phyloP scores from a whole-genome alignment of 2,329 filamentous ascomycete species.

The Raffaelea deltoideospora region DNA sequence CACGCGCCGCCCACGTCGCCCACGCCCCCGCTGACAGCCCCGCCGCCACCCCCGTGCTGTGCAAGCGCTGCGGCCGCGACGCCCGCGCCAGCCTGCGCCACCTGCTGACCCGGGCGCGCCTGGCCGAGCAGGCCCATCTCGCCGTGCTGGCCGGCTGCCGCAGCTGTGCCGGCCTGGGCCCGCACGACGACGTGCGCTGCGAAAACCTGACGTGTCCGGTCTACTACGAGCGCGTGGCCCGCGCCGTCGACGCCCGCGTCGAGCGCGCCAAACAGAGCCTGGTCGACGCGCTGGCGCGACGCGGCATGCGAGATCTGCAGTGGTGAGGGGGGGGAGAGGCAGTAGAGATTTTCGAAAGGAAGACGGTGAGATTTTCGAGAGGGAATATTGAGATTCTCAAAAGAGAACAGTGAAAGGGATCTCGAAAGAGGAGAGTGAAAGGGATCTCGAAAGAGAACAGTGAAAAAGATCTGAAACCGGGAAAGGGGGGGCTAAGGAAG shows the following conservation, averaged over 20 bases:
- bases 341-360: no score
- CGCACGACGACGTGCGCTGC: constrained; percentile 65
- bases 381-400: no score
- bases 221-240: constrained; percentile 65
- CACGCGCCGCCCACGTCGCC: constrained; percentile 5
- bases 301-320: constrained; percentile 15
- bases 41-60: constrained; percentile 17
- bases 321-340: no score
- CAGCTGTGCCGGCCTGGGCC: constrained; percentile 60
- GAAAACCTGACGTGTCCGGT: constrained; percentile 88
- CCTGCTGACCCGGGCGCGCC: constrained; percentile 46
- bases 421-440: no score
- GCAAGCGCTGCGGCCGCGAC: constrained; percentile 37
- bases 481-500: no score
- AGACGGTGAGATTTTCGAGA: no score
- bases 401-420: no score
- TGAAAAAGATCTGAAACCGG: no score
- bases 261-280: constrained; percentile 23
- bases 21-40: background rate
- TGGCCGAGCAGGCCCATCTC: constrained; percentile 45
- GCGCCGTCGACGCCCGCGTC: constrained; percentile 30
- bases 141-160: constrained; percentile 61
- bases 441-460: no score
- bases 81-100: constrained; percentile 45
- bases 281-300: constrained; percentile 17